Evolutionary conservation across 306 rosid genomes (phyloP).

Genomic region (Lithocarpus polystachyus): DNA sequence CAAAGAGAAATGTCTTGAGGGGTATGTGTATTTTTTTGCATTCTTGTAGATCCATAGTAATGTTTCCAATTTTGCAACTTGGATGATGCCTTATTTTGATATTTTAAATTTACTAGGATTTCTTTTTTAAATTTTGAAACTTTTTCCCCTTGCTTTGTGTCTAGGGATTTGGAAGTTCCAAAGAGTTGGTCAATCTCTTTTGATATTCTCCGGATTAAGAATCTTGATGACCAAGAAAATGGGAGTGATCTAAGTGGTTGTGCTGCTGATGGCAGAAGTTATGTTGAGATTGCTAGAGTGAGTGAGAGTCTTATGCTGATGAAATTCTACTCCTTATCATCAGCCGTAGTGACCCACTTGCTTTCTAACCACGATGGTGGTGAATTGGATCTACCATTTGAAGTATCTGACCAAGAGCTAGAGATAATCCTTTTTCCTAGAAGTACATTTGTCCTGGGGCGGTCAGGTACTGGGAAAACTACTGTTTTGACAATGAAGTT

Average conservation of each 20-base stretch:
- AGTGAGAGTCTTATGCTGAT: slow-evolving; percentile 72
- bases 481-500: slow-evolving; percentile 77
- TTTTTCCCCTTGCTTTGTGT: slow-evolving; percentile 1
- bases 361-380: slow-evolving; percentile 45
- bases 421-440: slow-evolving; percentile 49
- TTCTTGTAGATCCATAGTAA: neutral
- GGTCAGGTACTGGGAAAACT: slow-evolving; percentile 87
- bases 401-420: slow-evolving; percentile 58
- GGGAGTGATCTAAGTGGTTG: slow-evolving; percentile 21
- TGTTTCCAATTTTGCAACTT: neutral
- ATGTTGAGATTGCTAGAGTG: slow-evolving; percentile 73
- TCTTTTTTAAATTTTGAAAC: neutral
- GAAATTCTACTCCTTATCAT: slow-evolving; percentile 69
- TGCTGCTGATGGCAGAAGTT: slow-evolving; percentile 48
- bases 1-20: slow-evolving; percentile 45
- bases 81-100: neutral
- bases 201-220: slow-evolving; percentile 41
- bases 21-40: slow-evolving; percentile 34
- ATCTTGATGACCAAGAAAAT: slow-evolving; percentile 15
- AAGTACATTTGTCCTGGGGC: slow-evolving; percentile 69
- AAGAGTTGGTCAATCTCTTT: slow-evolving; percentile 40
- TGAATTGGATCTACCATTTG: slow-evolving; percentile 74
- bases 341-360: slow-evolving; percentile 48
- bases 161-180: slow-evolving; percentile 54
- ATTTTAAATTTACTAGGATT: neutral